A percentile compares a stretch with the other conserved stretches of the same genome.
Conservation (phyloP, 345 rosid species). For the Pugionium cornutum region DNA sequence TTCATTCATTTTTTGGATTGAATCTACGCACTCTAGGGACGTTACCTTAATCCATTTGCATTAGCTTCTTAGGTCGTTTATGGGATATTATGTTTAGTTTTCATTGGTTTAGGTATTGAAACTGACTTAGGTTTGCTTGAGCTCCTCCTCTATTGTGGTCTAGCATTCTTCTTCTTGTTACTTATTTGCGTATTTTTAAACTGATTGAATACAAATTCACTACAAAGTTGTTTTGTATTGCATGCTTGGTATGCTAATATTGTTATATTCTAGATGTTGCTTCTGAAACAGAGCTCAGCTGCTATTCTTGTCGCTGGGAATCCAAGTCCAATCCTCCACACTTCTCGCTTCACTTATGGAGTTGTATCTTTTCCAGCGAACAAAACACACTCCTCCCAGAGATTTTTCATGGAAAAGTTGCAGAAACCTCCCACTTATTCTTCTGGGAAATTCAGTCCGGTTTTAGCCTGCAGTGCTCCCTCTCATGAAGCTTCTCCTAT, state of each 20-base stretch:
- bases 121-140: slow-evolving; percentile 2
- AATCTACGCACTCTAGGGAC: too few species aligned
- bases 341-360: slow-evolving; percentile 11
- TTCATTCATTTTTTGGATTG: too few species aligned
- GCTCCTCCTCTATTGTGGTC: background rate
- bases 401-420: slow-evolving; percentile 33
- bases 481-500: slow-evolving; percentile 32
- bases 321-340: slow-evolving; percentile 16
- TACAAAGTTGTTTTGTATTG: slow-evolving; percentile 4
- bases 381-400: slow-evolving; percentile 7
- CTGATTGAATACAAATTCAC: background rate
- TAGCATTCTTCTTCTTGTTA: background rate
- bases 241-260: slow-evolving; percentile 3
- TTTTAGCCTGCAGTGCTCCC: slow-evolving; percentile 35
- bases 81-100: too few species aligned
- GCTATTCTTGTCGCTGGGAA: slow-evolving; percentile 26
- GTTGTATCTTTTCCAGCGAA: slow-evolving; percentile 20
- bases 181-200: background rate
- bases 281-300: slow-evolving; percentile 38
- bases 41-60: too few species aligned
- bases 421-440: slow-evolving; percentile 17
- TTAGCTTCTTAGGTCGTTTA: too few species aligned
- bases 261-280: slow-evolving; percentile 36
- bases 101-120: background rate
- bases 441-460: slow-evolving; percentile 23